phyloP scores from a whole-genome alignment of 495 filamentous ascomycete species.

The Clohesyomyces aquaticus region DNA sequence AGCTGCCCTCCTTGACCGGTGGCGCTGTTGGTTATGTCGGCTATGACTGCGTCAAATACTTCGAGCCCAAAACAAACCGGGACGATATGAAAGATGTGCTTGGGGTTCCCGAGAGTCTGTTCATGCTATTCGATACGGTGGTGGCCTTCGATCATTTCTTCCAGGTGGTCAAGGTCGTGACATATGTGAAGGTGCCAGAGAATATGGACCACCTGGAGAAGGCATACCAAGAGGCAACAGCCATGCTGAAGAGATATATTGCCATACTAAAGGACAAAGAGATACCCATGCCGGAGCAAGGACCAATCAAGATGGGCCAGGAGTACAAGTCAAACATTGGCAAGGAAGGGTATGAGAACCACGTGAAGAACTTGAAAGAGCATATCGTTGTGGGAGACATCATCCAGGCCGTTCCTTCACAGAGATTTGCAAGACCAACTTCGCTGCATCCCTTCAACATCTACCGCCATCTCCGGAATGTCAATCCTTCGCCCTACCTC shows the following conservation, averaged over 20 bases:
- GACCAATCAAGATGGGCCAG: slow-evolving; percentile 69
- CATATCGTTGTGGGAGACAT: slow-evolving; percentile 92
- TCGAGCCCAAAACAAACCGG: slow-evolving; percentile 89
- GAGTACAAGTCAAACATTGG: slow-evolving; percentile 95
- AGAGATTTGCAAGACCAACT: slow-evolving; percentile 87
- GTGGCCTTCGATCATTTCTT: slow-evolving; percentile 95
- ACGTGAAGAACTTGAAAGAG: slow-evolving; percentile 78
- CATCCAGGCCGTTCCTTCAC: slow-evolving; percentile 95
- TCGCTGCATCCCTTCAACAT: slow-evolving; percentile 96
- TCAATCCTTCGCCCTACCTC: slow-evolving; percentile 94
- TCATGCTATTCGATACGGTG: slow-evolving; percentile 97
- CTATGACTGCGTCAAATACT: slow-evolving; percentile 96
- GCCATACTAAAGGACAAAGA: slow-evolving; percentile 70
- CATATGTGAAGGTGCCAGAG: slow-evolving; percentile 73
- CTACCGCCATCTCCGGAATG: slow-evolving; percentile 91
- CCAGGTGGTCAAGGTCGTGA: slow-evolving; percentile 88
- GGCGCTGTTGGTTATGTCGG: slow-evolving; percentile 96
- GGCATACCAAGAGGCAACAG: slow-evolving; percentile 67
- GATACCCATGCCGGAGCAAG: slow-evolving; percentile 75
- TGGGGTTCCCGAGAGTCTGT: slow-evolving; percentile 85
- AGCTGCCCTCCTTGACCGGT: slow-evolving; percentile 80
- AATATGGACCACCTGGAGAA: slow-evolving; percentile 57
- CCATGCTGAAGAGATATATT: slow-evolving; percentile 66
- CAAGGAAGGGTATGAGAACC: slow-evolving; percentile 79
- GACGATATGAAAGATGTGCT: slow-evolving; percentile 81